Conservation (phyloP, 108 stramenopile genomes). For the Pseudonitzschia multiseries region DNA sequence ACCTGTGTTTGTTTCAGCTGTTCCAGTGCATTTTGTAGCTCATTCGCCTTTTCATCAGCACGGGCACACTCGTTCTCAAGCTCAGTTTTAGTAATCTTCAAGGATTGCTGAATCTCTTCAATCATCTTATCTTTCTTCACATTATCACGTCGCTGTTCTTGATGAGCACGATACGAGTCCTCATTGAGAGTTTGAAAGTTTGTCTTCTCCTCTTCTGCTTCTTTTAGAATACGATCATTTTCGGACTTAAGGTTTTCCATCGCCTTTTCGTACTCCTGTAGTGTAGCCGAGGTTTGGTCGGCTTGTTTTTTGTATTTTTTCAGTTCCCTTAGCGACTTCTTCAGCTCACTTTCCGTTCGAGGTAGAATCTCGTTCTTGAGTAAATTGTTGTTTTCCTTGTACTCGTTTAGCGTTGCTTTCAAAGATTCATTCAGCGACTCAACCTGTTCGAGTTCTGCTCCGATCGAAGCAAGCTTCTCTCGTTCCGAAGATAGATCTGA, state of each 20-base stretch:
- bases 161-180: constrained; percentile 12
- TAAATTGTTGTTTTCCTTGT: constrained; percentile 25
- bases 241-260: constrained; percentile 15
- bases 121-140: constrained; percentile 33
- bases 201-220: constrained; percentile 27
- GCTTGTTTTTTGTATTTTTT: constrained; percentile 10
- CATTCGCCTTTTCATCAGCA: constrained; percentile 24
- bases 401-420: constrained; percentile 12
- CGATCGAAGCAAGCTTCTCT: constrained; percentile 7
- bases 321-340: constrained; percentile 25
- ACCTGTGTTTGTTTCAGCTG: constrained; percentile 25
- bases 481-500: constrained; percentile 1
- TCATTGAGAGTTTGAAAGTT: constrained; percentile 23
- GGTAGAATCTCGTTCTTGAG: constrained; percentile 38
- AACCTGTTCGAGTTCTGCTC: constrained; percentile 17
- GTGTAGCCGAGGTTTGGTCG: constrained; percentile 16
- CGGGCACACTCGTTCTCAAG: constrained; percentile 30
- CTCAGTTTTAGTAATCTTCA: constrained; percentile 29
- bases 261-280: constrained; percentile 26
- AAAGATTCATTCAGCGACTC: constrained; percentile 24
- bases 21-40: constrained; percentile 28
- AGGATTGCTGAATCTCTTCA: constrained; percentile 29
- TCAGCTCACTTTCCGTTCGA: constrained; percentile 36
- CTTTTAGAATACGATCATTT: neutral
- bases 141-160: constrained; percentile 30